Conservation (phyloP, 129 eudicot genomes). For the Apium graveolens region DNA sequence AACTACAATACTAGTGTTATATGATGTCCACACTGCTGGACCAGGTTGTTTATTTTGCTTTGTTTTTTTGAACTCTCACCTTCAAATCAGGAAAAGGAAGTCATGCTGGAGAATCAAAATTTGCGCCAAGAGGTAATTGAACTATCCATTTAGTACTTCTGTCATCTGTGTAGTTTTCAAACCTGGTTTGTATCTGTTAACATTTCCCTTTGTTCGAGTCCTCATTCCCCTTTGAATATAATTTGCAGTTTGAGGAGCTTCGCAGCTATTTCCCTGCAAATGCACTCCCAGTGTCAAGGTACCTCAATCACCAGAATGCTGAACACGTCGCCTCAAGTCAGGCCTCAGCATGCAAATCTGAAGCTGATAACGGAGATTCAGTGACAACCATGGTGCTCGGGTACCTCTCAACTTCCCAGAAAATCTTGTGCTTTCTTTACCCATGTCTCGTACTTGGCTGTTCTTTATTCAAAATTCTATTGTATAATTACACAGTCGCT, state of each 20-base stretch:
- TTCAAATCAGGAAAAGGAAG: slow-evolving; percentile 40
- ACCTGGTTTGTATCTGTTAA: not conserved
- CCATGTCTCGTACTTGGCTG: not conserved
- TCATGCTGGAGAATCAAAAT: slow-evolving; percentile 40
- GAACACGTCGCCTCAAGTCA: slow-evolving; percentile 33
- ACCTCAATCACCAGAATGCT: slow-evolving; percentile 29
- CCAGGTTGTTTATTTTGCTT: not conserved
- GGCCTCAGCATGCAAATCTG: slow-evolving; percentile 34
- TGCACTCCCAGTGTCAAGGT: slow-evolving; percentile 20
- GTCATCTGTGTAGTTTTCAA: not conserved
- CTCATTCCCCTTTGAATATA: not conserved
- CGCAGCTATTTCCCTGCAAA: slow-evolving; percentile 20
- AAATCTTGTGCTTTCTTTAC: not conserved
- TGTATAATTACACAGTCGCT: not conserved
- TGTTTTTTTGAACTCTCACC: not conserved
- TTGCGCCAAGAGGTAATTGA: slow-evolving; percentile 60
- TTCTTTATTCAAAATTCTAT: not conserved
- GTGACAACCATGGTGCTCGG: slow-evolving; percentile 52
- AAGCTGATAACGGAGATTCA: slow-evolving; percentile 20
- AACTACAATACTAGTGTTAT: not conserved
- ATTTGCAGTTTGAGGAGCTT: slow-evolving; percentile 48
- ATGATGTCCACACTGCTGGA: not conserved
- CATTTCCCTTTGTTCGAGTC: not conserved
- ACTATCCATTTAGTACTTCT: not conserved
- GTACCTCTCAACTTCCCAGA: slow-evolving; percentile 22